Base-by-base conservation (phyloP, 2,329 filamentous ascomycete species). In the Fusarium circinatum region DNA sequence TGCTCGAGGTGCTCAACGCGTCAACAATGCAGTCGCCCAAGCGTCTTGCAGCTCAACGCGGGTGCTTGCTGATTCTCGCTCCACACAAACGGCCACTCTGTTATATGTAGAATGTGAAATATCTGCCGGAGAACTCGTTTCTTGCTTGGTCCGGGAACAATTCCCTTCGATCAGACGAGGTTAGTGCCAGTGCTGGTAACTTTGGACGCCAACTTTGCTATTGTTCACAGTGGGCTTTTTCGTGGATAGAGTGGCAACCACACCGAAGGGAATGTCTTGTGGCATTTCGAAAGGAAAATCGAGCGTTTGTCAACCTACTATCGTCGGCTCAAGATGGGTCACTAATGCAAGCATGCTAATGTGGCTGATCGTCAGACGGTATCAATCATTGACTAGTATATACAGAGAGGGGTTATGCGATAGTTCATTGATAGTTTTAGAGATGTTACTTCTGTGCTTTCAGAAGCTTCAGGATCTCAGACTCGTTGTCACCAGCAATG, bases 391-490 rank as follows among this genome's bases (percentile, higher is more conserved):
- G 41, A 13, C 59, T 39, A 58, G 24, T 68, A 73, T 72, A 69
- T 69, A 72, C 51, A 74, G 34, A 30, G 55, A 52, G 70, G 65
- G 58, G 52, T 54, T 64, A 61, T 68, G 48, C 36, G n/a, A 55
- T 61, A 47, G 59, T 70, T 68, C 68, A 38, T 76, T 71, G 65
- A 75, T 63, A 39, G 13, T 65, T 64, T 54, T 30, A 56, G 54
- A 49, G 57, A 42, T 38, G 38, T 74, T 80, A 81, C 69, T 84
- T 85, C 62, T 90, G 81, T 65, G 89, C 86, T 66, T 90, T 89
- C 59, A 98, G 83, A 83, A 98, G 87, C 83, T 93, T 94, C 80
- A 98, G 83, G 70, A 98, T 98, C 85, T 96, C 93, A 22, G 94
- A 97, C 85, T 98, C 92, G 74, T 93, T 91, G 57, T 93, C 94